Evolutionary conservation across 371 early-diverging fungal genomes (phyloP).

Genomic region (Syncephalastrum sp.): DNA sequence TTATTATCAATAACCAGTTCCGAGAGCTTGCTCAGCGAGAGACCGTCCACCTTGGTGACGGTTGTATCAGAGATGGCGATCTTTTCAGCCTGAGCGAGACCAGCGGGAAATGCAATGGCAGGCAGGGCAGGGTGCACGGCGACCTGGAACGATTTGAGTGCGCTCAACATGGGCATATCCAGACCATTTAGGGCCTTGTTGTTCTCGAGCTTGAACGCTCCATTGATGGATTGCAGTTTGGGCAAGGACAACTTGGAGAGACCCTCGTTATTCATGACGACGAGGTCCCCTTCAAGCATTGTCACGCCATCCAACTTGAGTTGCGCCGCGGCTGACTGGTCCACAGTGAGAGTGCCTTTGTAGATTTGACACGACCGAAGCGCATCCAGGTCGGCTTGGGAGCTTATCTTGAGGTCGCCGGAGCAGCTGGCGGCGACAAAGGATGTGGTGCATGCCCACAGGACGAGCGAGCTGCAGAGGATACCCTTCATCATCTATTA

Average conservation of each 20-base stretch:
- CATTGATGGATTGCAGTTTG: constrained; percentile 25
- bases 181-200: constrained; percentile 43
- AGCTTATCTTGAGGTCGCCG: constrained; percentile 20
- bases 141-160: constrained; percentile 40
- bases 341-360: constrained; percentile 16
- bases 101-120: constrained; percentile 35
- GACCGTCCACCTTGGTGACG: constrained; percentile 42
- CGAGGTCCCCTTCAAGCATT: constrained; percentile 15
- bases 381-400: constrained; percentile 17
- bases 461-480: no score
- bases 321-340: constrained; percentile 6
- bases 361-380: constrained; percentile 14
- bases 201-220: constrained; percentile 37
- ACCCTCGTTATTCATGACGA: constrained; percentile 17
- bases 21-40: constrained; percentile 27
- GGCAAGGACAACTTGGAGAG: constrained; percentile 6
- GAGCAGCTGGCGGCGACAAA: constrained; percentile 8
- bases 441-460: not conserved
- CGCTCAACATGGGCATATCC: constrained; percentile 29
- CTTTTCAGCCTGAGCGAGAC: constrained; percentile 33
- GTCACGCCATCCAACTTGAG: constrained; percentile 15
- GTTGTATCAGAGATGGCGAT: constrained; percentile 45
- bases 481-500: no score
- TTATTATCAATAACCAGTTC: constrained; percentile 49
- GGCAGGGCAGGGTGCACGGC: constrained; percentile 39